Evolutionary conservation across 139 green algal species (phyloP).

Genomic region (Zygnema cylindricum): DNA sequence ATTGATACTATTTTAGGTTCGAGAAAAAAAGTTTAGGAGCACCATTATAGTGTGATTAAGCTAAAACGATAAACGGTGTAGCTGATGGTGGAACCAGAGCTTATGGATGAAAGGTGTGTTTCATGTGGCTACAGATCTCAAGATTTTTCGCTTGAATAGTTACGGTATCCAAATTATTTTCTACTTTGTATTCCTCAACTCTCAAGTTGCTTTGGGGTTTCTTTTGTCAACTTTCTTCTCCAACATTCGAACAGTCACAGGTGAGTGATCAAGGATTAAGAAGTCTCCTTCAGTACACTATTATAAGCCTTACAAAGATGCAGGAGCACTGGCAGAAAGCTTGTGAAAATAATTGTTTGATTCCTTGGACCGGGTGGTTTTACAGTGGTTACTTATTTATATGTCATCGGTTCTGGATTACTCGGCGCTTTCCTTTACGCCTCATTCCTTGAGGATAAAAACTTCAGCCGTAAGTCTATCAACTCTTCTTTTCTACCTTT

Average conservation of each 20-base stretch:
- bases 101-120: too few species aligned
- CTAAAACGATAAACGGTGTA: neutral
- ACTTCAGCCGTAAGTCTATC: conserved; percentile 35
- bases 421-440: conserved; percentile 63
- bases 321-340: neutral
- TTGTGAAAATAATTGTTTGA: conserved; percentile 11
- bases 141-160: conserved; percentile 81
- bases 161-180: conserved; percentile 80
- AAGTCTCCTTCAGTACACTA: neutral
- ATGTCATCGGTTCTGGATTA: conserved; percentile 53
- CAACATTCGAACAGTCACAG: conserved; percentile 36
- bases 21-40: too few species aligned
- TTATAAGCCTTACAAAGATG: neutral
- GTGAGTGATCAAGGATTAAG: conserved; percentile 24
- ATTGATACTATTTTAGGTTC: too few species aligned
- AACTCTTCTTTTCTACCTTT: neutral
- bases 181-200: conserved; percentile 87
- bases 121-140: conserved; percentile 63
- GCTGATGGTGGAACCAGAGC: neutral
- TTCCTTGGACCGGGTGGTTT: neutral
- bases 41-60: too few species aligned
- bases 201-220: conserved; percentile 85
- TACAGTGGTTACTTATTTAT: conserved; percentile 49
- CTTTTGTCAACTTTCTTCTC: conserved; percentile 59
- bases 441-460: conserved; percentile 66